Base-by-base conservation (phyloP, 495 filamentous ascomycete genomes). In the Lichina pygmaea region DNA sequence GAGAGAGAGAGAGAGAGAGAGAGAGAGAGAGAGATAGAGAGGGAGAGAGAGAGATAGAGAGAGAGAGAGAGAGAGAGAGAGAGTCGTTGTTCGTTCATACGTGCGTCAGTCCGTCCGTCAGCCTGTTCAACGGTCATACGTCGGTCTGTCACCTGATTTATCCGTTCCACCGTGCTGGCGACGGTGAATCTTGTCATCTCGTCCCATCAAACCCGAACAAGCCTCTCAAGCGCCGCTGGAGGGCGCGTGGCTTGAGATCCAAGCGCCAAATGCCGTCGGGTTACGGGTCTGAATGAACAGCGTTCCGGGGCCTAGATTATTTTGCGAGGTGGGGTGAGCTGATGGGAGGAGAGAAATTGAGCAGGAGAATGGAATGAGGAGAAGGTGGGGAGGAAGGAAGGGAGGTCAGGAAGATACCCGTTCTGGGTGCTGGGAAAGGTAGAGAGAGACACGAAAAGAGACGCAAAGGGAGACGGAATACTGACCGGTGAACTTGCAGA, bases 261-360 rank as follows among this genome's bases (percentile, higher is more conserved):
- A 70, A 31, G 53, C 49, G 6, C 67, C 64, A 53, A 82, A 80
- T 0, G 66, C 66, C 13, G 56, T 58, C 43, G 85, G 67, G 52
- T 95, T 95, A 44, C 89, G 72, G 0, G 89, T 97, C 59, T 97
- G 89, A 46, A 95, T 63, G 57, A 92, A 95, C 0, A 95, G 75
- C 0, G 84, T 89, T 2, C 89, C 89, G 2, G 89, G 89, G 0
- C 89, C 66, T 62, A 32, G 16, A 43, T 17, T 2, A 2, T 24
- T 2, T 43, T 43, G 10, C 42, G 16, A 3, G 10, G 3, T 16
- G 10, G 16, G 6, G 16, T 12, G 1, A 17, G 16, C 6, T 43
- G 12, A 47, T 3, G 31, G 41, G 15, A 33, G 15, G 45, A 31
- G 0, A 45, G 16, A n/a, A 24, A 45, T 31, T 17, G n/a, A 31